Base-by-base conservation (phyloP, 2,329 filamentous ascomycete species). In the Arachnopeziza araneosa region DNA sequence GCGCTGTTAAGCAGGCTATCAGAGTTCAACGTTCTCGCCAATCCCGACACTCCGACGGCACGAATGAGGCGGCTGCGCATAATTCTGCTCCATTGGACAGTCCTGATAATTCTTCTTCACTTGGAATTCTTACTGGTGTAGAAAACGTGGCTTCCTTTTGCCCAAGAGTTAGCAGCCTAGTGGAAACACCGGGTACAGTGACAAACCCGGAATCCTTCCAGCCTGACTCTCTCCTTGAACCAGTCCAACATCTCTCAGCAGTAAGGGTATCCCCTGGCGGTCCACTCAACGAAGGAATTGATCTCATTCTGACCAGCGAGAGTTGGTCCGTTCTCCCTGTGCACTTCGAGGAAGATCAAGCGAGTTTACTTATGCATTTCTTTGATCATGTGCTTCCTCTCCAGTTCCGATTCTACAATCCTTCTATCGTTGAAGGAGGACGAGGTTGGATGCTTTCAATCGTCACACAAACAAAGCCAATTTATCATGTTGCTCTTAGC, bases 361-460 rank as follows among this genome's bases (percentile, higher is more conserved):
- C 59, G 12, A 57, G 66, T 63, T 75, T 79, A 52, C 72, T 82
- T 59, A 83, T 84, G 78, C 76, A 83, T 60, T 87, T 86, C 67
- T 75, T 86, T 50, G 84, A 87, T 69, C 79, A 82, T 62, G 77
- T 86, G 19, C 81, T 87, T 62, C 84, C 84, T 0, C 82, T 85
- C 63, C 73, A 86, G 1, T 86, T 84, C 65, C 84, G 83, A 2
- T 84, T 85, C 68, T 87, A 87, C 70, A 77, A 77, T 1, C 84
- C 84, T 1, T 75, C 76, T 1, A 67, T 83, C 12, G 73, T 80
- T 1, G 75, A 80, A 54, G 79, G 81, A 22, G 84, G 83, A 9
- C 78, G 82, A 44, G 79, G 81, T 21, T 87, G 84, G 85, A 75
- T 87, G 23, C 72, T 87, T 44, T 79, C 81, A 23, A 74, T 83